phyloP scores from a whole-genome alignment of 108 stramenopile genomes.

The Cyclotella cryptica region DNA sequence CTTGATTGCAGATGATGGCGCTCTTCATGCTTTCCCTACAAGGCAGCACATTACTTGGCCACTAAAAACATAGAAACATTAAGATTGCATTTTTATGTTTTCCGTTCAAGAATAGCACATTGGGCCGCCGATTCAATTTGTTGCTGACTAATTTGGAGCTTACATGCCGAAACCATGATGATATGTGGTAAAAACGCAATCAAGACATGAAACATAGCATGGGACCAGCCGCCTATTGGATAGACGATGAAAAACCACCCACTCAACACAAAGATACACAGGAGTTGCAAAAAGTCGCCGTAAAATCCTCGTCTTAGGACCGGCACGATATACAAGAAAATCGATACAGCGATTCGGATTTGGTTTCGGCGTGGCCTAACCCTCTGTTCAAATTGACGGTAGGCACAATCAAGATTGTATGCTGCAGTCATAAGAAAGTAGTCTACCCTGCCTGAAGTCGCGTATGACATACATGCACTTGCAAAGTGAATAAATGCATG shows the following conservation, averaged over 20 bases:
- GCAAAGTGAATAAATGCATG: conserved; percentile 81
- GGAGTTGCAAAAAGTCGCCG: conserved; percentile 30
- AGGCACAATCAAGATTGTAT: conserved; percentile 71
- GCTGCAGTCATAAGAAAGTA: conserved; percentile 63
- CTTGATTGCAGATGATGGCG: too few species aligned
- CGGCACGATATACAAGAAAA: conserved; percentile 68
- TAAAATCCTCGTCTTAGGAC: conserved; percentile 51
- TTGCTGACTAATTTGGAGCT: conserved; percentile 24
- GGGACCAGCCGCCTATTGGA: conserved; percentile 86
- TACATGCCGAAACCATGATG: conserved; percentile 37
- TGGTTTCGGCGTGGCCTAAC: conserved; percentile 65
- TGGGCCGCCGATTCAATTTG: conserved; percentile 27
- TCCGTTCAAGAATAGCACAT: conserved; percentile 26
- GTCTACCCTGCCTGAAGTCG: conserved; percentile 64
- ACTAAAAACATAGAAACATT: not conserved
- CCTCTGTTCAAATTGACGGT: conserved; percentile 59
- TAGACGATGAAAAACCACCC: conserved; percentile 55
- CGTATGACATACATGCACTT: conserved; percentile 67
- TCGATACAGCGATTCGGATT: conserved; percentile 59
- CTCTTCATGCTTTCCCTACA: too few species aligned
- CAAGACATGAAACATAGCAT: conserved; percentile 72
- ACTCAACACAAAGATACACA: conserved; percentile 32
- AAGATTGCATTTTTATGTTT: conserved; percentile 2
- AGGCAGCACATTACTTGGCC: too few species aligned
- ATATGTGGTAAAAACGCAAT: conserved; percentile 53